phyloP scores from a whole-genome alignment of 805 yeast species.

The Suhomyces kilbournensis region DNA sequence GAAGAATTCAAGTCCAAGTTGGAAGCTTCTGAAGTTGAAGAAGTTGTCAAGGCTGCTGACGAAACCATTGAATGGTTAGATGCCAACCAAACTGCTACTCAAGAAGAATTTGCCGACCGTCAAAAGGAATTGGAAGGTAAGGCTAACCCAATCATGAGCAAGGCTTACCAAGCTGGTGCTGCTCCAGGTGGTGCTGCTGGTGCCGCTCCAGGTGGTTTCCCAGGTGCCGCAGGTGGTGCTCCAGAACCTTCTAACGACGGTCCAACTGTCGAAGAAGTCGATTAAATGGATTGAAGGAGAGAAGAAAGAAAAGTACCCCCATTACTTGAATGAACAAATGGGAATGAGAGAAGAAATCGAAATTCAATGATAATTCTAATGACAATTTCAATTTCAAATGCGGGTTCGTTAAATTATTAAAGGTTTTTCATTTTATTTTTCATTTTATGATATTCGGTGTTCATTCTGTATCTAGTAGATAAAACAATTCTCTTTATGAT shows the following conservation, averaged over 20 bases:
- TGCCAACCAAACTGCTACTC: constrained; percentile 84
- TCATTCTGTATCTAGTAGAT: constrained; percentile 4
- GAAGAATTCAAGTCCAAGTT: constrained; percentile 41
- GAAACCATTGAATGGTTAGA: constrained; percentile 92
- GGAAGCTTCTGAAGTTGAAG: constrained; percentile 63
- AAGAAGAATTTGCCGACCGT: constrained; percentile 87
- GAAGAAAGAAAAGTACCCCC: constrained; percentile 1
- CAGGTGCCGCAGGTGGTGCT: constrained; percentile 21
- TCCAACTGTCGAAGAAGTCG: constrained; percentile 55
- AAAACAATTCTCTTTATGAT: not conserved
- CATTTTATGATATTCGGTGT: constrained; percentile 1
- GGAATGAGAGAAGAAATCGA: not conserved
- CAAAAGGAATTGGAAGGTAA: constrained; percentile 94
- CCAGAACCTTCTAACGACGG: constrained; percentile 40
- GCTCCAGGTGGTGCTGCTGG: constrained; percentile 66
- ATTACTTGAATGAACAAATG: not conserved
- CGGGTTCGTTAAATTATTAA: constrained; percentile 4
- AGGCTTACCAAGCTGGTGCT: constrained; percentile 94
- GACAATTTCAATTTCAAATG: constrained; percentile 3
- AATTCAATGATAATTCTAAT: not conserved
- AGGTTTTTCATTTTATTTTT: constrained; percentile 3
- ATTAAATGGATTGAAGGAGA: constrained; percentile 24
- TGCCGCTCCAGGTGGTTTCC: constrained; percentile 19
- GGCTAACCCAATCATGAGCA: constrained; percentile 95
- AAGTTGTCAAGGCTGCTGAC: constrained; percentile 74